Conservation (phyloP, 192 early-diverging fungal genomes). For the Umbelopsis sp. region DNA sequence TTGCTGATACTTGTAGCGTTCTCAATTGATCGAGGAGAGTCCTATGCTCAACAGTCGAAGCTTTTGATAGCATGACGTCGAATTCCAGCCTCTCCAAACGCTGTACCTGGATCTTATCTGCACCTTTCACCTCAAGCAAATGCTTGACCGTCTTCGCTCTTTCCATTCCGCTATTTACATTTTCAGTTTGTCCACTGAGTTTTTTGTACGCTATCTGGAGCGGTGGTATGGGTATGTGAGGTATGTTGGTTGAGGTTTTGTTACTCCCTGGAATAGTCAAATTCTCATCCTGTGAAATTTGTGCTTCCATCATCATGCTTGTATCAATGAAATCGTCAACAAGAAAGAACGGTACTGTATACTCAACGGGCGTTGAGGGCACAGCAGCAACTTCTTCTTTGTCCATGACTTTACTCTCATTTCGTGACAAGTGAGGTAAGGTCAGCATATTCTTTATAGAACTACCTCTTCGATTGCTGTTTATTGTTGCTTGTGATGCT, state of each 20-base stretch:
- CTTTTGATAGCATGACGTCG: not conserved
- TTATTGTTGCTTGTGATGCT: not conserved
- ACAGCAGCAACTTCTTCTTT: not conserved
- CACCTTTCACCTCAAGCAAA: not conserved
- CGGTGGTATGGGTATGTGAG: slow-evolving; percentile 58
- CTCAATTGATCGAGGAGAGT: slow-evolving; percentile 47
- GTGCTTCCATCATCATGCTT: not conserved
- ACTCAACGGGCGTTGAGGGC: not conserved
- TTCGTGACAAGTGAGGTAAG: not conserved
- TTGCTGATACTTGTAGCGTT: slow-evolving; percentile 47
- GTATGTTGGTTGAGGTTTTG: slow-evolving; percentile 45
- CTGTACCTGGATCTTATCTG: too few relatives aligned
- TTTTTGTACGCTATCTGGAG: slow-evolving; percentile 48
- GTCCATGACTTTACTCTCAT: not conserved
- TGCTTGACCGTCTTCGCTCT: not conserved
- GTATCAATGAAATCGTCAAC: slow-evolving; percentile 5
- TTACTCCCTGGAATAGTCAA: not conserved
- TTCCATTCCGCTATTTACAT: not conserved
- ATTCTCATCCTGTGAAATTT: slow-evolving; percentile 17
- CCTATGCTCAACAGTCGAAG: slow-evolving; percentile 40
- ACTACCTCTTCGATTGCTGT: slow-evolving; percentile 15
- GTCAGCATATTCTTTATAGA: not conserved
- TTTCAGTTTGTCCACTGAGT: slow-evolving; percentile 39
- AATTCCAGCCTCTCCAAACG: too few relatives aligned
- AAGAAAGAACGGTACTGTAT: not conserved